phyloP scores from a whole-genome alignment of 1,284 basidiomycete genomes.

The Naganishia sp. region DNA sequence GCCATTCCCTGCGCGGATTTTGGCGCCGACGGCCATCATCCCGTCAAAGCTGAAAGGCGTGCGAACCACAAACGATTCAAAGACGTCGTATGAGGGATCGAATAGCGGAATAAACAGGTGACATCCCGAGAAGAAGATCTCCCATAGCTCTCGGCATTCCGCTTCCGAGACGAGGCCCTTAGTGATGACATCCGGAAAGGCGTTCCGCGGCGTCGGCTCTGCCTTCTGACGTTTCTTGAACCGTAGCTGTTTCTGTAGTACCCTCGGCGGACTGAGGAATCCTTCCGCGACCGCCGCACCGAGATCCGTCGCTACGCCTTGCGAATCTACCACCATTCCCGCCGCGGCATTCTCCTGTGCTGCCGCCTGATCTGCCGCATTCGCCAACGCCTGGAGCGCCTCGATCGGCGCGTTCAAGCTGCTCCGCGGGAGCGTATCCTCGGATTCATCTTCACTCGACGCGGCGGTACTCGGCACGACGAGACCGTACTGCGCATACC shows the following conservation, averaged over 20 bases:
- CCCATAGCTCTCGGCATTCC: constrained; percentile 80
- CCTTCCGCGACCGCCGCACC: not conserved
- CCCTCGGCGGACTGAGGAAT: constrained; percentile 36
- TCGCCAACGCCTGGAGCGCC: constrained; percentile 85
- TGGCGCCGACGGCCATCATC: constrained; percentile 84
- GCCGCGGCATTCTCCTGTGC: constrained; percentile 26
- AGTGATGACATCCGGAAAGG: constrained; percentile 54
- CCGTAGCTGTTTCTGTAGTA: constrained; percentile 54
- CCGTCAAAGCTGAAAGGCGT: constrained; percentile 75
- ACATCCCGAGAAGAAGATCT: constrained; percentile 92
- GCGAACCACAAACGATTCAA: constrained; percentile 82
- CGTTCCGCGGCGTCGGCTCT: constrained; percentile 76
- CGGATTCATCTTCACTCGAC: constrained; percentile 77
- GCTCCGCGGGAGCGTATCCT: constrained; percentile 76
- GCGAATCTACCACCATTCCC: constrained; percentile 1
- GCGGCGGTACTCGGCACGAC: constrained; percentile 68
- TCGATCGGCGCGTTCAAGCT: constrained; percentile 87
- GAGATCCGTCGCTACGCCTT: constrained; percentile 10
- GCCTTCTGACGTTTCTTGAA: constrained; percentile 83
- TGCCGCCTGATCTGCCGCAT: constrained; percentile 88
- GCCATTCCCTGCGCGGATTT: constrained; percentile 76
- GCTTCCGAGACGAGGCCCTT: constrained; percentile 70
- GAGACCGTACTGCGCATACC: constrained; percentile 80
- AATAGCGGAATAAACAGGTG: constrained; percentile 92
- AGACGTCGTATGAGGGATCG: constrained; percentile 85